phyloP scores from a whole-genome alignment of 2,329 filamentous ascomycete species.

The Cladosporium cucumerinum region DNA sequence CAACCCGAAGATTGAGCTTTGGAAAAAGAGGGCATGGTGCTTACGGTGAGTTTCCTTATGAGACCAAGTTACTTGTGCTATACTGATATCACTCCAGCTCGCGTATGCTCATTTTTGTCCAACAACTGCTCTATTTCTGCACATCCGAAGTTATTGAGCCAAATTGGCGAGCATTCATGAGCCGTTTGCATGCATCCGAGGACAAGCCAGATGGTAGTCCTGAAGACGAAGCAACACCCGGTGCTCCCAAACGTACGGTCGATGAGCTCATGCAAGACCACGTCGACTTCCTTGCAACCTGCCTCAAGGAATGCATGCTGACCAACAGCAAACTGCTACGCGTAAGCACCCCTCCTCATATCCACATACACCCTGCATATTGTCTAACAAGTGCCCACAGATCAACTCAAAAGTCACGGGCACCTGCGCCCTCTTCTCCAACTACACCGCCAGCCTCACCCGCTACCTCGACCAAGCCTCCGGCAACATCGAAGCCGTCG shows the following conservation, averaged over 20 bases:
- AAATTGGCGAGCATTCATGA: slow-evolving; percentile 93
- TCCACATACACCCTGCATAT: neutral
- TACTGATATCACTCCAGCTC: slow-evolving; percentile 8
- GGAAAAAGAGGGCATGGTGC: slow-evolving; percentile 92
- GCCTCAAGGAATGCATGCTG: slow-evolving; percentile 97
- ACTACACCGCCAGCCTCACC: slow-evolving; percentile 81
- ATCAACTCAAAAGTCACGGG: slow-evolving; percentile 97
- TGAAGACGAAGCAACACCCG: slow-evolving; percentile 18
- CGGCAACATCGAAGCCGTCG: slow-evolving; percentile 52
- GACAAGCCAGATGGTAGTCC: neutral
- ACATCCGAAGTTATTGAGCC: slow-evolving; percentile 96
- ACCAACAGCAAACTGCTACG: slow-evolving; percentile 92
- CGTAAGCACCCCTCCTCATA: slow-evolving; percentile 50
- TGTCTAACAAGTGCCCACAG: slow-evolving; percentile 46
- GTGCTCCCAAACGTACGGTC: slow-evolving; percentile 69
- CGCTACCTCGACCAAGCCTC: slow-evolving; percentile 70
- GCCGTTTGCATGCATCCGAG: slow-evolving; percentile 58
- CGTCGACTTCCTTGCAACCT: slow-evolving; percentile 96
- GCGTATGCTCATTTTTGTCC: slow-evolving; percentile 94
- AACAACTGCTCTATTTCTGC: slow-evolving; percentile 95
- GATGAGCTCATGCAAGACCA: slow-evolving; percentile 99
- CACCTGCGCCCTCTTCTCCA: slow-evolving; percentile 90
- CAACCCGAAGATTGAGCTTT: slow-evolving; percentile 72
- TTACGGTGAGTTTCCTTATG: slow-evolving; percentile 53
- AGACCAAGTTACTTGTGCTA: neutral